Base-by-base conservation (phyloP, 441 rosid genomes). In the Metrosideros polymorpha region DNA sequence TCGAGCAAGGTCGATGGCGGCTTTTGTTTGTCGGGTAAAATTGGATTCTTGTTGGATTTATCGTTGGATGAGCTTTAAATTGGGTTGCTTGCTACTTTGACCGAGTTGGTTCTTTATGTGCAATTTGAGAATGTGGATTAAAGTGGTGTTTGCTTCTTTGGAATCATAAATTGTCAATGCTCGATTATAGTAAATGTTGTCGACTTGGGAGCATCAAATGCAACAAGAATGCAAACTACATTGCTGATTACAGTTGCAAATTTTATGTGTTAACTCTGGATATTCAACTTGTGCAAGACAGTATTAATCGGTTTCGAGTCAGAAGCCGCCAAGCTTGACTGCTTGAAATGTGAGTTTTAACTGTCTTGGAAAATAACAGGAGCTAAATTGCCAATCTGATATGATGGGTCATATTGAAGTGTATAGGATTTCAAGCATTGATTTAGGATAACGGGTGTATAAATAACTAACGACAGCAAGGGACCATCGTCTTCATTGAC, bases 1-100 rank as follows among this genome's bases (percentile, higher is more conserved):
- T 90, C 96, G 99, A 42, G 95, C 98, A 32, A 92, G 96, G 93
- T 92, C 96, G 83, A 96, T 92, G 96, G 98, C 98, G 4, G 85
- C 90, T 56, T 91, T 93, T 2, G 98, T 97, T 91, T 95, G 98
- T 56, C 97, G 93, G 98, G 98, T 95, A 88, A 86, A 50, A 79
- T 35, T 43, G 77, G n/a, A 83, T 22, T 12, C 57, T 27, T 12
- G 15, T 56, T 18, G 83, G 9, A 51, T 39, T 45, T 13, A 3
- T 83, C 12, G 50, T 5, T 43, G 24, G 35, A 49, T 56, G 52
- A 42, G 55, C 54, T 84, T 52, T 82, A 53, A 54, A 71, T 32
- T 52, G 19, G 24, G 2, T 82, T 85, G 30, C 51, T 76, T 66
- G 82, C 30, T 85, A 43, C 35, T 22, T 76, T 43, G 12, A 43